Evolutionary conservation across 148 eudicot species (phyloP).

Genomic region (Persicaria tinctoria): DNA sequence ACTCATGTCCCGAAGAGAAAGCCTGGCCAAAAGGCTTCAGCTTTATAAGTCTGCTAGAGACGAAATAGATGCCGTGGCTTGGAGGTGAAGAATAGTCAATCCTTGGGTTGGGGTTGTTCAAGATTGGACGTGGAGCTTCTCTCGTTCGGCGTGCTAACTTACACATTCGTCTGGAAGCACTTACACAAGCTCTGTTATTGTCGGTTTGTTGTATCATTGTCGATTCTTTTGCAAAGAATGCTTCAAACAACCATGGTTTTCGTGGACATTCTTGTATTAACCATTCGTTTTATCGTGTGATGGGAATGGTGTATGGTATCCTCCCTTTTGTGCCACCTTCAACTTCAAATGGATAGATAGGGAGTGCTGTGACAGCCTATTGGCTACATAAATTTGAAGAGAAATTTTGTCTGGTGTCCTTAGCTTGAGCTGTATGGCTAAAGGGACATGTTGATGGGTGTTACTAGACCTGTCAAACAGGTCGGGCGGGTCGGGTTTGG

Average conservation of each 20-base stretch:
- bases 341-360: too few relatives aligned
- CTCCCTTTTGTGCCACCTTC: too few relatives aligned
- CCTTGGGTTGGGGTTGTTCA: background rate
- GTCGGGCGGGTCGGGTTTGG: too few relatives aligned
- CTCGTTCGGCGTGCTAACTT: background rate
- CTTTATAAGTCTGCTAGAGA: slow-evolving; percentile 96
- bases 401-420: too few relatives aligned
- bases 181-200: background rate
- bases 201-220: slow-evolving; percentile 5
- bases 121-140: background rate
- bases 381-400: too few relatives aligned
- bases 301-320: background rate
- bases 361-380: too few relatives aligned
- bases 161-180: background rate
- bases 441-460: too few relatives aligned
- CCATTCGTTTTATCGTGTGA: background rate
- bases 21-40: slow-evolving; percentile 72
- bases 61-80: slow-evolving; percentile 92
- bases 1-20: slow-evolving; percentile 79
- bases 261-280: slow-evolving; percentile 1
- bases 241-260: background rate
- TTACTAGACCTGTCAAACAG: too few relatives aligned
- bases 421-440: too few relatives aligned
- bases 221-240: background rate
- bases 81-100: slow-evolving; percentile 45